Conservation (phyloP, 306 rosid genomes). For the Lupinus albus region DNA sequence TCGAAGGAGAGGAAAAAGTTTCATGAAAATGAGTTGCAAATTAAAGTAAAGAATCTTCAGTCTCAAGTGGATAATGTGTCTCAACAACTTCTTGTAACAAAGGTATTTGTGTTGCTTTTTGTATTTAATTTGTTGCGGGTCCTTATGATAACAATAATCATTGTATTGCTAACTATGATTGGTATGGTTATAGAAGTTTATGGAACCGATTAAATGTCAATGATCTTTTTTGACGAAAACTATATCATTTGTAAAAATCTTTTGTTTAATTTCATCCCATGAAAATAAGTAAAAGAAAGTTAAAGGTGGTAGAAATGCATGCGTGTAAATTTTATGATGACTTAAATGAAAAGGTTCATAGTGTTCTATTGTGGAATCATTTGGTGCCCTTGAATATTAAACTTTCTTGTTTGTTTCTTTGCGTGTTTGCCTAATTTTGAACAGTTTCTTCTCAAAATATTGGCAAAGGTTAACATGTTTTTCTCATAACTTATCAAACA, state of each 20-base stretch:
- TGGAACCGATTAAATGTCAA: too few species aligned
- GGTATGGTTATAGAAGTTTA: too few species aligned
- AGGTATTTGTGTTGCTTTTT: conserved; percentile 45
- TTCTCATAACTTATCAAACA: neutral
- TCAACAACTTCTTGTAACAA: conserved; percentile 43
- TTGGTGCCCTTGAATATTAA: conserved; percentile 5
- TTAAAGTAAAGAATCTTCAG: conserved; percentile 58
- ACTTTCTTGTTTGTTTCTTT: neutral
- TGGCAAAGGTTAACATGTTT: neutral
- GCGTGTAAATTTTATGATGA: too few species aligned
- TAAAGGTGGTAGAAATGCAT: too few species aligned
- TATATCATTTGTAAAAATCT: too few species aligned
- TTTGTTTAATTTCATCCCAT: too few species aligned
- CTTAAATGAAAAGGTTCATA: too few species aligned
- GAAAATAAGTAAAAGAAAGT: too few species aligned
- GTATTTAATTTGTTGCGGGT: neutral
- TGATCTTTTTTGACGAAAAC: too few species aligned
- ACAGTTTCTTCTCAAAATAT: neutral
- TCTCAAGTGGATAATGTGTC: conserved; percentile 44
- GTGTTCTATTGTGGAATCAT: too few species aligned
- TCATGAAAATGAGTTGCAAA: conserved; percentile 54
- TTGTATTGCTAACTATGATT: too few species aligned
- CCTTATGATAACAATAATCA: neutral
- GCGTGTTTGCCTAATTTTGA: neutral
- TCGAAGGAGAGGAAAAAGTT: conserved; percentile 70